These are phyloP conservation scores for Phytophthora fragariae DNA, from an alignment of 352 stramenopile genomes.

Conservation along the genomic window DNA sequence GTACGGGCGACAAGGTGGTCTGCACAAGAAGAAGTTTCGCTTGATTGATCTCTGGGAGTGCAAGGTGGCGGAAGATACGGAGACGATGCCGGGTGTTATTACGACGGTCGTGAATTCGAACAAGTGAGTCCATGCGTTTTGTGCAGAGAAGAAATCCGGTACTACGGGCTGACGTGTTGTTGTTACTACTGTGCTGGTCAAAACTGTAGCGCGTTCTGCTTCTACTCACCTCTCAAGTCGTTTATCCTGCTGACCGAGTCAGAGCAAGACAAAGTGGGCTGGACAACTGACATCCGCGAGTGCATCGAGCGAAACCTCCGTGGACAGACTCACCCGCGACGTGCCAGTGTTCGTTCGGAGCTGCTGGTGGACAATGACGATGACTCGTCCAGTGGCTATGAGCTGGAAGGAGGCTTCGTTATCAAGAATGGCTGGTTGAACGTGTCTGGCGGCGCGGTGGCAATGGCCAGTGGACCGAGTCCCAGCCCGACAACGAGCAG, in stretches of 20 bases:
- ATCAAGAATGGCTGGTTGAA: conserved; percentile 92
- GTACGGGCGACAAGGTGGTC: conserved; percentile 65
- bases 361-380: conserved; percentile 74
- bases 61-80: conserved; percentile 75
- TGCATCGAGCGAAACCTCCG: conserved; percentile 68
- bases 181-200: conserved; percentile 12
- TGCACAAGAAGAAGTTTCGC: conserved; percentile 88
- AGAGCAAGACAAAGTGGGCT: conserved; percentile 65
- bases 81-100: conserved; percentile 76
- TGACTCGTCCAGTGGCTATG: conserved; percentile 62
- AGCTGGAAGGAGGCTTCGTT: conserved; percentile 73
- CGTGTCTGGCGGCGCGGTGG: conserved; percentile 50
- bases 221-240: conserved; percentile 87
- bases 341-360: conserved; percentile 70
- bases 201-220: conserved; percentile 76
- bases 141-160: neutral
- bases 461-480: conserved; percentile 8
- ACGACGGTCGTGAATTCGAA: conserved; percentile 70
- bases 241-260: conserved; percentile 84
- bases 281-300: conserved; percentile 71
- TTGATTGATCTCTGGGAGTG: conserved; percentile 83
- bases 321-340: conserved; percentile 56
- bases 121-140: conserved; percentile 52
- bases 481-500: conserved; percentile 23
- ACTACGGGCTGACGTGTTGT: conserved; percentile 10